Conservation (phyloP, 192 early-diverging fungal species). For the Spinellus fusiger region DNA sequence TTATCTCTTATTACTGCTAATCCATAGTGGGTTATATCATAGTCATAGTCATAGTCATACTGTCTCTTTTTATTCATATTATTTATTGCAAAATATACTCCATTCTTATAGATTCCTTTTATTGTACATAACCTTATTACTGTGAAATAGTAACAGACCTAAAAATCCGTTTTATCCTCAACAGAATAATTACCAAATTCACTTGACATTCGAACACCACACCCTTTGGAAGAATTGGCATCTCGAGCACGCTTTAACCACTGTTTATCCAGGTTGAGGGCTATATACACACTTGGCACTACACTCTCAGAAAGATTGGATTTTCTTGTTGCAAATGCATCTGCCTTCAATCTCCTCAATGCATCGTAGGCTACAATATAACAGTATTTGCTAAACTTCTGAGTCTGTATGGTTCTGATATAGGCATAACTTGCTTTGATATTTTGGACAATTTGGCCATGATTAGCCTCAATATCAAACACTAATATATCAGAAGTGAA, state of each 20-base stretch:
- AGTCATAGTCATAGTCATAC: too few species aligned
- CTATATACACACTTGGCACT: neutral
- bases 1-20: too few species aligned
- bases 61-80: too few species aligned
- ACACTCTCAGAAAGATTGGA: neutral
- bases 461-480: slow-evolving; percentile 2
- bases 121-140: too few species aligned
- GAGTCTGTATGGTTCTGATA: neutral
- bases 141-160: too few species aligned
- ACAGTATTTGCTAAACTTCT: slow-evolving; percentile 14
- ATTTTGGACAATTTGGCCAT: neutral
- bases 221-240: neutral
- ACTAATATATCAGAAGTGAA: slow-evolving; percentile 3
- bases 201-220: too few species aligned
- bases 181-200: too few species aligned
- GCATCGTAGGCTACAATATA: slow-evolving; percentile 19
- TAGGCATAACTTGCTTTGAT: slow-evolving; percentile 23
- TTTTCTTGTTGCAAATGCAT: slow-evolving; percentile 6
- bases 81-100: too few species aligned
- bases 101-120: too few species aligned
- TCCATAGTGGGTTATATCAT: too few species aligned
- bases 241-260: slow-evolving; percentile 8
- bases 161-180: too few species aligned
- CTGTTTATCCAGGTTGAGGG: slow-evolving; percentile 3
- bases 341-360: slow-evolving; percentile 14